phyloP scores from a whole-genome alignment of 1,139 yeast genomes.

The Yueomyces sp. region DNA sequence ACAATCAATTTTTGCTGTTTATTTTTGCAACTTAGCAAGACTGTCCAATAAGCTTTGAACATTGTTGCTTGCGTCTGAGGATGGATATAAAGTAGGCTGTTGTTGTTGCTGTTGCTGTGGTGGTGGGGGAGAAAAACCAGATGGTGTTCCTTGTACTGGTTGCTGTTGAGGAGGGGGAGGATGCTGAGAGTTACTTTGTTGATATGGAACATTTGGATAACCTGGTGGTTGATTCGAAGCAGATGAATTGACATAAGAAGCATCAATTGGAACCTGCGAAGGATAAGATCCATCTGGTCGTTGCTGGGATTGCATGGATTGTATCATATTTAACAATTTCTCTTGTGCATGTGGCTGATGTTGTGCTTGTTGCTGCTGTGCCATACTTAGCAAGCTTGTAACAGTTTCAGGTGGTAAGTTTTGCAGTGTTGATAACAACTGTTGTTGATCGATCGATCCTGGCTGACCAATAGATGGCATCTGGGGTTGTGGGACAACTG shows the following conservation, averaged over 20 bases:
- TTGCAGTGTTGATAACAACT: conserved; percentile 30
- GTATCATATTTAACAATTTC: conserved; percentile 19
- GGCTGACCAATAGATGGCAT: conserved; percentile 4
- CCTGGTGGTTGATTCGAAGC: conserved; percentile 4
- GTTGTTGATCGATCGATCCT: conserved; percentile 20
- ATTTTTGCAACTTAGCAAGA: conserved; percentile 25
- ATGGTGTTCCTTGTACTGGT: neutral
- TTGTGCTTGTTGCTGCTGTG: conserved; percentile 27
- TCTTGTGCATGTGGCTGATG: conserved; percentile 13
- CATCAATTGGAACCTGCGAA: conserved; percentile 6
- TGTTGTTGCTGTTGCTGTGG: conserved; percentile 7
- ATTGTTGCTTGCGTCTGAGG: conserved; percentile 17
- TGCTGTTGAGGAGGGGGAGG: conserved; percentile 5
- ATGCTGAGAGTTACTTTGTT: conserved; percentile 3
- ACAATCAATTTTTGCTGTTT: neutral
- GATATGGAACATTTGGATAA: conserved; percentile 3
- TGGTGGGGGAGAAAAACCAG: no score
- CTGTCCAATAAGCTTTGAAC: conserved; percentile 28
- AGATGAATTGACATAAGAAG: conserved; percentile 1
- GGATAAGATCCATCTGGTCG: conserved; percentile 6
- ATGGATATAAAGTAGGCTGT: conserved; percentile 11
- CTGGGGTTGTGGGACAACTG: conserved; percentile 20
- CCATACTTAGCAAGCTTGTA: conserved; percentile 35
- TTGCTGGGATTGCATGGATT: conserved; percentile 14
- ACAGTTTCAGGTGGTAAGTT: conserved; percentile 40